phyloP scores from a whole-genome alignment of 2,329 filamentous ascomycete species.

The Aspergillus viridinutans region DNA sequence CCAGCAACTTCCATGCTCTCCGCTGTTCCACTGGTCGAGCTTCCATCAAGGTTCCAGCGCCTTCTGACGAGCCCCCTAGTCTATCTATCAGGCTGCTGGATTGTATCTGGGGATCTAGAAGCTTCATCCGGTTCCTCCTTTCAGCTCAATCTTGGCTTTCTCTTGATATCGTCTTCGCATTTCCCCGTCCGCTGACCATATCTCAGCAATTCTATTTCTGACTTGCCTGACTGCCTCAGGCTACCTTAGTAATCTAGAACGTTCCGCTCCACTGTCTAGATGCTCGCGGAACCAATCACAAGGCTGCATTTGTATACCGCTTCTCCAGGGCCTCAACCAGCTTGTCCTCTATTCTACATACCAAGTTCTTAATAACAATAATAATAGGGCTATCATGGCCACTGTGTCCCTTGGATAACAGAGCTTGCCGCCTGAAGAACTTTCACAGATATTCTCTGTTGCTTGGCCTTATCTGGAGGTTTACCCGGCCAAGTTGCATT shows the following conservation, averaged over 20 bases:
- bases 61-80: conserved; percentile 11
- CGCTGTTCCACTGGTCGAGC: conserved; percentile 4
- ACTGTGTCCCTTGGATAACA: no score
- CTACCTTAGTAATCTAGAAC: conserved; percentile 31
- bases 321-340: background rate
- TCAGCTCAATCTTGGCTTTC: background rate
- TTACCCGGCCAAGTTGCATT: background rate
- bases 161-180: background rate
- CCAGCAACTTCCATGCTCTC: conserved; percentile 35
- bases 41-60: conserved; percentile 10
- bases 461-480: background rate
- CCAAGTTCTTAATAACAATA: no score
- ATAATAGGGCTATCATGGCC: no score
- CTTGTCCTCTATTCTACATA: background rate
- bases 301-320: background rate
- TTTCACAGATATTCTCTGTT: conserved; percentile 1
- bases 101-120: conserved; percentile 2
- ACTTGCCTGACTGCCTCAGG: conserved; percentile 14
- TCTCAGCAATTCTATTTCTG: background rate
- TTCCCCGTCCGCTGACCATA: background rate
- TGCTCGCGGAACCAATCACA: conserved; percentile 12
- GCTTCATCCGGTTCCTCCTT: background rate
- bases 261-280: conserved; percentile 24
- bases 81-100: background rate
- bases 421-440: background rate